Evolutionary conservation across 176 grass and related monocot species (phyloP).

Genomic region (Thinopyrum elongatum): DNA sequence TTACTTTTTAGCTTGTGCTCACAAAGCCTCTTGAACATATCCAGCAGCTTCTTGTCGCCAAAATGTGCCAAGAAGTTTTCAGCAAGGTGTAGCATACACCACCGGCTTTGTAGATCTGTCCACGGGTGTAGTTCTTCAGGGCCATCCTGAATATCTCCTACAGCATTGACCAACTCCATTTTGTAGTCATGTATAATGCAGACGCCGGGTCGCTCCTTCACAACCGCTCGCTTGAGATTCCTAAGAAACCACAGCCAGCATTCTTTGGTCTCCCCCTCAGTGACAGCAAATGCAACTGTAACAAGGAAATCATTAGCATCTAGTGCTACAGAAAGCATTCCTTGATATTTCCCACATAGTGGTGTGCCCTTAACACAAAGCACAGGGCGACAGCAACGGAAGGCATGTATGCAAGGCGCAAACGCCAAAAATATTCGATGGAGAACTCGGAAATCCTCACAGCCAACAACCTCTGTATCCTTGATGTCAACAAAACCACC

Average conservation of each 20-base stretch:
- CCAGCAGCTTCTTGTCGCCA: not conserved
- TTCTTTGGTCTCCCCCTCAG: too few species aligned
- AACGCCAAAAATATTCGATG: constrained; percentile 1
- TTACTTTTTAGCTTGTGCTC: not conserved
- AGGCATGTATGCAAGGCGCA: not conserved
- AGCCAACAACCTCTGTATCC: too few species aligned
- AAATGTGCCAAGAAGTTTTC: constrained; percentile 9
- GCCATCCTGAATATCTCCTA: not conserved
- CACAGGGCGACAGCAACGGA: not conserved
- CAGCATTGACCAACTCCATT: not conserved
- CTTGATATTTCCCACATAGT: constrained; percentile 27
- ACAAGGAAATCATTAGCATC: not conserved
- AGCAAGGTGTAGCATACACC: not conserved
- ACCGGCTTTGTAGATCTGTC: not conserved
- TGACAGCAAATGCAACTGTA: too few species aligned
- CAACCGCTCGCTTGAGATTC: not conserved
- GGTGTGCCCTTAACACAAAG: constrained; percentile 21
- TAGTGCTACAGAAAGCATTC: not conserved
- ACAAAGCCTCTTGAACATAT: constrained; percentile 5
- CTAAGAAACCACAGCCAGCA: not conserved
- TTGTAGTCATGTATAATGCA: too few species aligned
- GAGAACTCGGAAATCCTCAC: too few species aligned
- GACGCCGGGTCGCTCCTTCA: not conserved
- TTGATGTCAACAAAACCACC: too few species aligned
- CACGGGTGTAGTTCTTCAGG: not conserved